Base-by-base conservation (phyloP, 257 asterid species). In the Solanum virginianum region DNA sequence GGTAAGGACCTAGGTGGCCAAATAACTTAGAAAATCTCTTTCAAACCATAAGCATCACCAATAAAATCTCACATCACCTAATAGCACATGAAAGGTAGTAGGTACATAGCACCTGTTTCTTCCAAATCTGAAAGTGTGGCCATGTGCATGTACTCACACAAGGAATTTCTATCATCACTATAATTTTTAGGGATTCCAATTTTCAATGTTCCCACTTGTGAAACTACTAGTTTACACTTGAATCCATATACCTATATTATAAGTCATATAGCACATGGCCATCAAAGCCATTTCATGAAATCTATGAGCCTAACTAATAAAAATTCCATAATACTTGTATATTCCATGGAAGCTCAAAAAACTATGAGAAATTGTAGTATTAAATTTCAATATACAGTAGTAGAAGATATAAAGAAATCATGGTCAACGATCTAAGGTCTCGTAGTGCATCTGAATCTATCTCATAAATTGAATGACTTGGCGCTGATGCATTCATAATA, bases 91-190 rank as follows among this genome's bases (percentile, higher is more conserved):
- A 68, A 54, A 36, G 11, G 84, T 72, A 66, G 84, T 72, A 66
- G 49, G 75, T 68, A 55, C 39, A n/a, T 47, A 49, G 62, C 62
- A 41, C 54, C 87, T 70, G 47, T 24, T 72, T 77, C 47, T 16
- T 77, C 82, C 15, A 77, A 51, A 10, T 77, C 62, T 18, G 60
- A 56, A 47, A 72, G 51, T 8, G n/a, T 57, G 54, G 59, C 80
- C 88, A 83, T 81, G 80, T 87, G 87, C 86, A n/a, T 36, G 41
- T 70, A 80, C 39, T 72, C 51, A 20, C 68, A 29, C n/a, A 59
- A 29, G 11, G 66, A 77, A 83, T 62, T 82, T 82, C 86, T 18
- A 53, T 83, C n/a, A 55, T 24, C 20, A 20, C 39, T 77, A 24
- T 51, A 6, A 15, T 24, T 77, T 80, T 83, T 80, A 55, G 85